Evolutionary conservation across 2,329 filamentous ascomycete genomes (phyloP).

Genomic region (Stromatinia cepivora): DNA sequence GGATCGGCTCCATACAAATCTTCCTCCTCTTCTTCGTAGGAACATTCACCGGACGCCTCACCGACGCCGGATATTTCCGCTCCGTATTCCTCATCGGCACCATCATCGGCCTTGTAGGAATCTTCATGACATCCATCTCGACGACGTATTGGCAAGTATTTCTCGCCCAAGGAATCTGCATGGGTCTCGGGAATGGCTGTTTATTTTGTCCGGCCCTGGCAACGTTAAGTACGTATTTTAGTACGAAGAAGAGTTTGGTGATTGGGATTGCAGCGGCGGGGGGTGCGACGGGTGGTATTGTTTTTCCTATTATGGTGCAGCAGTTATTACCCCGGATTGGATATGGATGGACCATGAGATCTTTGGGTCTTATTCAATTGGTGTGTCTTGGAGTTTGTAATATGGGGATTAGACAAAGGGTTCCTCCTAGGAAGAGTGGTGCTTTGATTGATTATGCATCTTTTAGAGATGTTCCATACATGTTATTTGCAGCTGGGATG

Average conservation of each 20-base stretch:
- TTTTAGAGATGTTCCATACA: slow-evolving; percentile 48
- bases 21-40: slow-evolving; percentile 47
- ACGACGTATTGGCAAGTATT: slow-evolving; percentile 48
- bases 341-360: slow-evolving; percentile 49
- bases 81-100: slow-evolving; percentile 32
- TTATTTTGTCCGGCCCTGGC: slow-evolving; percentile 45
- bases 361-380: slow-evolving; percentile 49
- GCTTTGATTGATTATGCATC: slow-evolving; percentile 48
- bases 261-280: slow-evolving; percentile 44
- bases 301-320: slow-evolving; percentile 49
- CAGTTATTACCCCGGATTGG: slow-evolving; percentile 46
- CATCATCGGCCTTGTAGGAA: slow-evolving; percentile 43
- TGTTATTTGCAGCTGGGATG: slow-evolving; percentile 48
- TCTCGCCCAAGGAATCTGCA: slow-evolving; percentile 47
- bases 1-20: slow-evolving; percentile 49
- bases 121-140: slow-evolving; percentile 45
- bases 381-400: slow-evolving; percentile 41
- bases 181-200: slow-evolving; percentile 46
- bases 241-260: slow-evolving; percentile 43
- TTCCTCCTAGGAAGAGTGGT: slow-evolving; percentile 46
- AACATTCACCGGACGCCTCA: slow-evolving; percentile 44
- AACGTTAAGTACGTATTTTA: slow-evolving; percentile 47
- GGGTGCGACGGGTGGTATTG: slow-evolving; percentile 44
- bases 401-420: slow-evolving; percentile 44
- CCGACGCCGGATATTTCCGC: slow-evolving; percentile 46